A percentile compares a stretch with the other conserved stretches of the same genome.
Conservation (phyloP, 1,139 yeast species). For the Hyphopichia khmerensis region DNA sequence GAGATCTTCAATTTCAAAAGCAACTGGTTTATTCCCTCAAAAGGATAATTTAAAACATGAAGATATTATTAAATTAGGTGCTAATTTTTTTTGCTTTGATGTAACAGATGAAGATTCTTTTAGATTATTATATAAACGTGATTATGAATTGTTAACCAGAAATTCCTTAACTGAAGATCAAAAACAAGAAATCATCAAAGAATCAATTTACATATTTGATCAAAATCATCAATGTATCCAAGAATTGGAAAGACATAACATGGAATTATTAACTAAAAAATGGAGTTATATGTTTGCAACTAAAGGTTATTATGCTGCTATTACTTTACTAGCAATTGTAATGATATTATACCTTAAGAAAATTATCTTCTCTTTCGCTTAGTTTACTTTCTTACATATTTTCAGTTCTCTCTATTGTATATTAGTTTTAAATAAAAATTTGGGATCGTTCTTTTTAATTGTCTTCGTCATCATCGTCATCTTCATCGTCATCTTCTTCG, state of each 20-base stretch:
- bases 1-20: constrained; percentile 63
- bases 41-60: constrained; percentile 61
- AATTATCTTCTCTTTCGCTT: constrained; percentile 16
- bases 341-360: constrained; percentile 28
- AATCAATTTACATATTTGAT: constrained; percentile 62
- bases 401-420: neutral
- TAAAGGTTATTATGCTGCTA: constrained; percentile 42
- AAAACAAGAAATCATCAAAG: constrained; percentile 68
- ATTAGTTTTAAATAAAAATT: neutral
- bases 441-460: constrained; percentile 5
- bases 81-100: constrained; percentile 71
- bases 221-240: constrained; percentile 60
- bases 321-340: constrained; percentile 23
- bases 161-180: constrained; percentile 64
- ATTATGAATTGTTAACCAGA: constrained; percentile 75
- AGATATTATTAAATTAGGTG: constrained; percentile 60
- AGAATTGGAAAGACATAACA: constrained; percentile 67
- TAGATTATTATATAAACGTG: constrained; percentile 67
- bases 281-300: constrained; percentile 56
- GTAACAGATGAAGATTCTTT: constrained; percentile 67
- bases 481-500: constrained; percentile 2
- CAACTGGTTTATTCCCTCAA: constrained; percentile 74
- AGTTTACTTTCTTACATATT: neutral
- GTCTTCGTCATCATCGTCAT: constrained; percentile 6
- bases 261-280: constrained; percentile 53